phyloP scores from a whole-genome alignment of 2,329 filamentous ascomycete genomes.

The Pseudocercospora eumusae region DNA sequence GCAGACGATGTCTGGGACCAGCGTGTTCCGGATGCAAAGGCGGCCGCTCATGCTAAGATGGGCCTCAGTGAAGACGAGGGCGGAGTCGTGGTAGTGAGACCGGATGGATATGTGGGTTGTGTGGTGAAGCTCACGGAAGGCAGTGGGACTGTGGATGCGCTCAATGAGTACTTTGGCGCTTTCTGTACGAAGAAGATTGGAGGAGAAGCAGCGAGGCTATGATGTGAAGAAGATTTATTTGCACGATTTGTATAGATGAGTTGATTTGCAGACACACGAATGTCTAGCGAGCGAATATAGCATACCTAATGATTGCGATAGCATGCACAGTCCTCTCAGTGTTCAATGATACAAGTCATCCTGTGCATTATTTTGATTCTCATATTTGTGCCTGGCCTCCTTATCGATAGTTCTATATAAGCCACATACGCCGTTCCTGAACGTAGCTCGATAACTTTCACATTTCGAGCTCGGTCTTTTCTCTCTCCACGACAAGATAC shows the following conservation, averaged over 20 bases:
- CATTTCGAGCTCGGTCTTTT: not conserved
- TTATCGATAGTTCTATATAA: constrained; percentile 6
- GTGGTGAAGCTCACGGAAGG: constrained; percentile 75
- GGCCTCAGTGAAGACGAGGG: constrained; percentile 72
- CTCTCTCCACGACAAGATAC: not conserved
- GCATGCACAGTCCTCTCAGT: too few relatives aligned
- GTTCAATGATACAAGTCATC: too few relatives aligned
- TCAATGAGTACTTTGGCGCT: constrained; percentile 78
- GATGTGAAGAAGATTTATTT: constrained; percentile 10
- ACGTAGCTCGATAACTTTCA: not conserved
- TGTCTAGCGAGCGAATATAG: not conserved
- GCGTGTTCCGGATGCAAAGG: constrained; percentile 67
- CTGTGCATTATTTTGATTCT: not conserved
- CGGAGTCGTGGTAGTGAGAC: constrained; percentile 79
- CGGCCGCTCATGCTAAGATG: constrained; percentile 83
- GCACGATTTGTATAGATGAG: not conserved
- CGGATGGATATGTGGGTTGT: constrained; percentile 83
- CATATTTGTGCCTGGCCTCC: not conserved
- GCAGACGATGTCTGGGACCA: constrained; percentile 79
- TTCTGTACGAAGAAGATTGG: constrained; percentile 66
- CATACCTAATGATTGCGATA: not conserved
- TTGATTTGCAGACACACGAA: not conserved
- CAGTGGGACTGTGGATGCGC: constrained; percentile 74
- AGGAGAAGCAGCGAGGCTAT: constrained; percentile 33
- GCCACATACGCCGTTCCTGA: not conserved